Conservation (phyloP, 345 rosid genomes). For the Arabis hirsuta region DNA sequence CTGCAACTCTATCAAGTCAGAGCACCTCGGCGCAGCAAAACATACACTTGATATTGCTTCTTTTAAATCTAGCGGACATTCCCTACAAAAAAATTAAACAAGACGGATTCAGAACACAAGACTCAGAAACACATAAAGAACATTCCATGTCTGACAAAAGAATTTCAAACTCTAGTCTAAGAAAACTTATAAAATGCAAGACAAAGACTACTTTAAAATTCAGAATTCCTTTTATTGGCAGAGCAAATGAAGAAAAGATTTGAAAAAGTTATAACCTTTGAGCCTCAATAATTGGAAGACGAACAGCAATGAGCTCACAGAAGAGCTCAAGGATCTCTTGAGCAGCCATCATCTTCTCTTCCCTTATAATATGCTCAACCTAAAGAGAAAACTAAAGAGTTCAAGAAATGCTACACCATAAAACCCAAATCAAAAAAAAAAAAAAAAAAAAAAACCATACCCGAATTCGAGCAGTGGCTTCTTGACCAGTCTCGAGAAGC, state of each 20-base stretch:
- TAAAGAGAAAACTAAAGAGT: constrained; percentile 33
- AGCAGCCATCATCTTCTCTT: constrained; percentile 99
- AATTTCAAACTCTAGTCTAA: too few relatives aligned
- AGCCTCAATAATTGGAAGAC: constrained; percentile 90
- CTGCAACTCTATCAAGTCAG: constrained; percentile 85
- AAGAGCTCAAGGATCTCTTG: constrained; percentile 94
- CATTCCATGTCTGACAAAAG: not conserved
- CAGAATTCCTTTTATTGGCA: too few relatives aligned
- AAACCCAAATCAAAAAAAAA: not conserved
- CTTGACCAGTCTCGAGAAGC: constrained; percentile 98
- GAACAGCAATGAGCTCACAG: constrained; percentile 83
- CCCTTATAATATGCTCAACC: constrained; percentile 96
- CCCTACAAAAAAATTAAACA: constrained; percentile 54
- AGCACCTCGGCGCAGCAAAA: constrained; percentile 99
- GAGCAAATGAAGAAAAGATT: not conserved
- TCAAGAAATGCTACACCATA: not conserved
- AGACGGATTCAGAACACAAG: not conserved
- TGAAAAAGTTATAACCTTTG: constrained; percentile 63
- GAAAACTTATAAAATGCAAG: too few relatives aligned
- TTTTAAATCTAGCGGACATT: constrained; percentile 93
- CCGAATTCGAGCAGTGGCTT: constrained; percentile 98
- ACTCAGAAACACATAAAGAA: constrained; percentile 12
- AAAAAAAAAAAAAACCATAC: constrained; percentile 41
- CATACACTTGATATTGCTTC: constrained; percentile 93
- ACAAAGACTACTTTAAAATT: too few relatives aligned